These are phyloP conservation scores for Nicotiana tabacum DNA, from an alignment of 257 asterid genomes.

Conservation along the genomic window DNA sequence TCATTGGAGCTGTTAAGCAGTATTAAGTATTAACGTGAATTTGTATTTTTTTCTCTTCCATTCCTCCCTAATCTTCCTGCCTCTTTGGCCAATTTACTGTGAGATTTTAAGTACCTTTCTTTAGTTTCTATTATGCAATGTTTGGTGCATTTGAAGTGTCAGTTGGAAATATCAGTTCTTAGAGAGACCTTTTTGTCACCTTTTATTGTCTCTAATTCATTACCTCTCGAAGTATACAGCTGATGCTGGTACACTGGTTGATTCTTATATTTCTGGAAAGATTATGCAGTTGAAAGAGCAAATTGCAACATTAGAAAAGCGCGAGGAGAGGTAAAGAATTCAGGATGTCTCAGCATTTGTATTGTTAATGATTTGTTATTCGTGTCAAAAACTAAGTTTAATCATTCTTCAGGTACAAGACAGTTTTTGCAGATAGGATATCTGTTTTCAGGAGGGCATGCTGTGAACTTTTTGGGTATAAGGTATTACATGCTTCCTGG, in stretches of 20 bases:
- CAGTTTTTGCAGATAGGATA: conserved; percentile 93
- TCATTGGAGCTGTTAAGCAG: neutral
- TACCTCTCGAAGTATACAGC: conserved; percentile 37
- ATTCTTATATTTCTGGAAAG: conserved; percentile 81
- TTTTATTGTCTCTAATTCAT: conserved; percentile 11
- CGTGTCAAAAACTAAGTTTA: conserved; percentile 25
- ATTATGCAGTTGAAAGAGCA: conserved; percentile 91
- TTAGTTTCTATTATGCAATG: neutral
- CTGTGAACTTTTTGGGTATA: conserved; percentile 97
- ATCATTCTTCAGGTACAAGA: conserved; percentile 57
- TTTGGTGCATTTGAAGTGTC: neutral
- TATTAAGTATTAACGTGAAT: neutral
- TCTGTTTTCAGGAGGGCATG: conserved; percentile 98
- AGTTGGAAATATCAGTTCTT: neutral
- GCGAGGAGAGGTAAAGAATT: conserved; percentile 81
- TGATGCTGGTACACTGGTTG: conserved; percentile 83
- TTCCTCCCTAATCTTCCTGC: neutral
- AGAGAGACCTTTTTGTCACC: neutral
- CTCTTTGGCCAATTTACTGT: neutral
- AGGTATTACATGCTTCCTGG: conserved; percentile 47
- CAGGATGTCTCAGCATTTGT: conserved; percentile 14
- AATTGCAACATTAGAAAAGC: conserved; percentile 93
- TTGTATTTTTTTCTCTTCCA: neutral
- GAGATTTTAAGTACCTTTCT: neutral
- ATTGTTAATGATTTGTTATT: conserved; percentile 18